These are phyloP conservation scores for Russula griseocarnosa DNA, from an alignment of 768 basidiomycete species.

Conservation along the genomic window DNA sequence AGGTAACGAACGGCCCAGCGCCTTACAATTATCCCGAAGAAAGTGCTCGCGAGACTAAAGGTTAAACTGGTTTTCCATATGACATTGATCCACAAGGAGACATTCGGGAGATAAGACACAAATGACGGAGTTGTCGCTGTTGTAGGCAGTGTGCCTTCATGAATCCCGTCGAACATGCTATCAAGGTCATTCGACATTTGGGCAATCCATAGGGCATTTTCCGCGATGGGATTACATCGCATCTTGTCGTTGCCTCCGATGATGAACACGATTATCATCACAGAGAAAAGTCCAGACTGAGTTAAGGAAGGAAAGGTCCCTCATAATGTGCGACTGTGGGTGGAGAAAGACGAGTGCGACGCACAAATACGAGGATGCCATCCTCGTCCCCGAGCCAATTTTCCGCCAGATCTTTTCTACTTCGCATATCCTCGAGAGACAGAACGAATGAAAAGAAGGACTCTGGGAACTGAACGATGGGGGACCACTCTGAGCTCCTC, in stretches of 20 bases:
- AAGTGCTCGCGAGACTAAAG: background rate
- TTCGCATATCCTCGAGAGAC: background rate
- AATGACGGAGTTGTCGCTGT: background rate
- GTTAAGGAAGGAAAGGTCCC: no score
- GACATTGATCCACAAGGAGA: background rate
- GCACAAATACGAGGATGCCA: conserved; percentile 6
- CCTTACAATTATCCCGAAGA: background rate
- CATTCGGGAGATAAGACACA: background rate
- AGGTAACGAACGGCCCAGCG: conserved; percentile 6
- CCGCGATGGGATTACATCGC: background rate
- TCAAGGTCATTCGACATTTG: background rate
- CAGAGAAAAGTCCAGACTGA: conserved; percentile 4
- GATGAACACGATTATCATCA: background rate
- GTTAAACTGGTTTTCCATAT: background rate
- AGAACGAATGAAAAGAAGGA: background rate
- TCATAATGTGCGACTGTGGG: background rate
- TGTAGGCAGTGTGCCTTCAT: background rate
- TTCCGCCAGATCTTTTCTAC: background rate
- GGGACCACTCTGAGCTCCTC: background rate
- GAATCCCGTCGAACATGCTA: background rate
- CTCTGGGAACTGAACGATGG: background rate
- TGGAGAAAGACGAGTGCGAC: background rate
- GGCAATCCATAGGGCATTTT: background rate
- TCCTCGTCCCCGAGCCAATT: conserved; percentile 3
- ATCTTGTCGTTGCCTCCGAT: conserved; percentile 3